Evolutionary conservation across 1,139 yeast species (phyloP).

Genomic region (Magnusiomyces tetraspermus): DNA sequence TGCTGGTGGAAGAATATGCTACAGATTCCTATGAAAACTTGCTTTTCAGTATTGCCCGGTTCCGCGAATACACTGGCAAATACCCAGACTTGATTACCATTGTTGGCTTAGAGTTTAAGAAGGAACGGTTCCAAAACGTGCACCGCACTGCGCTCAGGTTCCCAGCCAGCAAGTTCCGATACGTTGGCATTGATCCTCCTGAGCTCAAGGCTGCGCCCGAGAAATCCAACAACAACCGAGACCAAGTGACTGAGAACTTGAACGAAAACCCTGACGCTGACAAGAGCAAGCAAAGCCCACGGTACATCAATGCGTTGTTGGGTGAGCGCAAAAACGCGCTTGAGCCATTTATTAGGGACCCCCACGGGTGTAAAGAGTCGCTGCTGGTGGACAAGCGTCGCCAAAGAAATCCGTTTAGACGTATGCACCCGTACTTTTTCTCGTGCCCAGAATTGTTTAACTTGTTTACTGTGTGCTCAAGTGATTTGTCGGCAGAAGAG

Average conservation of each 20-base stretch:
- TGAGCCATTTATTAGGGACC: slow-evolving; percentile 46
- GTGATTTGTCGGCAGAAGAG: slow-evolving; percentile 5
- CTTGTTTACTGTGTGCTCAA: slow-evolving; percentile 17
- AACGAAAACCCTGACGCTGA: not conserved
- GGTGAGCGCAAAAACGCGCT: slow-evolving; percentile 49
- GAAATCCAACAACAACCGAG: not conserved
- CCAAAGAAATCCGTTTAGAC: slow-evolving; percentile 51
- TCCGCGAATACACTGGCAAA: slow-evolving; percentile 37
- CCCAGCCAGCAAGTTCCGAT: slow-evolving; percentile 35
- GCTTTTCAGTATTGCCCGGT: slow-evolving; percentile 51
- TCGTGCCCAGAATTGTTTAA: slow-evolving; percentile 20
- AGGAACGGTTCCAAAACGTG: slow-evolving; percentile 44
- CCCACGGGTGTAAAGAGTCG: slow-evolving; percentile 46
- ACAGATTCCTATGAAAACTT: slow-evolving; percentile 77
- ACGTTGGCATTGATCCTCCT: slow-evolving; percentile 50
- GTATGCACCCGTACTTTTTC: slow-evolving; percentile 37
- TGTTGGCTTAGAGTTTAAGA: slow-evolving; percentile 68
- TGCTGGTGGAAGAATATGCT: slow-evolving; percentile 57
- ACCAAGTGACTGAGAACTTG: not conserved
- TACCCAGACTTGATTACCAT: slow-evolving; percentile 50
- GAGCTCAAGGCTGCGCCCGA: slow-evolving; percentile 20
- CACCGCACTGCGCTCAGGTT: slow-evolving; percentile 48
- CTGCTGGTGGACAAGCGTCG: slow-evolving; percentile 37
- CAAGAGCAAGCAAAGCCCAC: not conserved
- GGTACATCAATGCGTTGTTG: slow-evolving; percentile 7